Evolutionary conservation across 1,284 basidiomycete genomes (phyloP).

Genomic region (Pyrrhoderma lamaoense): DNA sequence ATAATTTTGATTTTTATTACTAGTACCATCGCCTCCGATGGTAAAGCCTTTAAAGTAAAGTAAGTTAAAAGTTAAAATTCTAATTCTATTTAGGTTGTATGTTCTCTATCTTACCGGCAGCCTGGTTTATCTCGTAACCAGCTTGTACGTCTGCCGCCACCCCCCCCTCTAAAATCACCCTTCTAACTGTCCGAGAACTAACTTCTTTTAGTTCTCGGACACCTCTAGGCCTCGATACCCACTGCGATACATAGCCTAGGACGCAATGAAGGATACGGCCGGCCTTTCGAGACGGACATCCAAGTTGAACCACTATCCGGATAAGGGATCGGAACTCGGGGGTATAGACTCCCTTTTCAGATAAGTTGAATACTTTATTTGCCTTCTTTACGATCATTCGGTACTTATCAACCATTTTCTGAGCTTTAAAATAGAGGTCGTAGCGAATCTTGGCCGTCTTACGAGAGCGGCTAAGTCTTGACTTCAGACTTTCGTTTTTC

Average conservation of each 20-base stretch:
- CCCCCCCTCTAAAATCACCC: background rate
- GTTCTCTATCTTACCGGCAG: background rate
- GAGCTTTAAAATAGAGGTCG: too few relatives aligned
- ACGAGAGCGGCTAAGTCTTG: too few relatives aligned
- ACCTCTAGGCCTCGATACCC: background rate
- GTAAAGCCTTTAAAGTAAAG: conserved; percentile 11
- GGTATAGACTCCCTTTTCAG: conserved; percentile 1
- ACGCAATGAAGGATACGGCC: too few relatives aligned
- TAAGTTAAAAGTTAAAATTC: background rate
- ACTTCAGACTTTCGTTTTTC: too few relatives aligned
- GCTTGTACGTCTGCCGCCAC: conserved; percentile 3
- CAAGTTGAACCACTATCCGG: background rate
- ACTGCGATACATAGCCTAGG: too few relatives aligned
- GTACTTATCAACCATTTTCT: too few relatives aligned
- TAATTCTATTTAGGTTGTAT: background rate
- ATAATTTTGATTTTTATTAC: conserved; percentile 10
- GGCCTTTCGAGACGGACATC: background rate
- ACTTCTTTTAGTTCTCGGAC: background rate
- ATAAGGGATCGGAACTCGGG: background rate
- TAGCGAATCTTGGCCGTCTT: too few relatives aligned
- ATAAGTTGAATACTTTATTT: background rate
- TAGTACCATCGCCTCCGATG: conserved; percentile 16
- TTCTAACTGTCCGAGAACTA: background rate
- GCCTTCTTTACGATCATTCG: too few relatives aligned
- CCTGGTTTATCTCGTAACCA: background rate